These are phyloP conservation scores for Rostrohypoxylon terebratum DNA, from an alignment of 495 filamentous ascomycete species.

Conservation along the genomic window DNA sequence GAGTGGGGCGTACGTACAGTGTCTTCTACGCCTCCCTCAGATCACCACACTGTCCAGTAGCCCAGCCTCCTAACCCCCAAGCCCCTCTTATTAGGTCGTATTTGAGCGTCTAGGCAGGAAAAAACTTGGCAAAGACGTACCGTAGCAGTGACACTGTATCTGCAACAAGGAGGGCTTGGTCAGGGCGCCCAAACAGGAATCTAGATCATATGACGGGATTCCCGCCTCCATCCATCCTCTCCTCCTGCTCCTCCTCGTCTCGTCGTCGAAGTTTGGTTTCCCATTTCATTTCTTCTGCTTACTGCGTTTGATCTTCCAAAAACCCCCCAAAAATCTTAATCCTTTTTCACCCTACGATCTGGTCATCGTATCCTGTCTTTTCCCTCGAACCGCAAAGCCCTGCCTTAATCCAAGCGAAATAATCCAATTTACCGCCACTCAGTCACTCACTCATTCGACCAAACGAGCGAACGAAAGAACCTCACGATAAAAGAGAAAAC, in stretches of 20 bases:
- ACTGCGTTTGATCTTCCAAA: constrained; percentile 1
- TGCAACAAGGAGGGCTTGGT: constrained; percentile 2
- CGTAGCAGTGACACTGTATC: constrained; percentile 31
- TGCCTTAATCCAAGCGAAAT: not conserved
- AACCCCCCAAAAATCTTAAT: constrained; percentile 2
- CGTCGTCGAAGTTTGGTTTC: constrained; percentile 24
- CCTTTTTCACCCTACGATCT: constrained; percentile 26
- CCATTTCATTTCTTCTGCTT: constrained; percentile 9
- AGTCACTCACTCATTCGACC: constrained; percentile 1
- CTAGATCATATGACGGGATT: constrained; percentile 33
- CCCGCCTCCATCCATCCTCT: not conserved
- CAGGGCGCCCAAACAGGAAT: constrained; percentile 6
- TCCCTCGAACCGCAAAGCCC: not conserved
- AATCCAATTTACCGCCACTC: not conserved
- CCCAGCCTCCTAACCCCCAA: not conserved
- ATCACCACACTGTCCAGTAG: constrained; percentile 9
- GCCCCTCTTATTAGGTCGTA: constrained; percentile 12
- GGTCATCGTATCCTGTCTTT: constrained; percentile 36
- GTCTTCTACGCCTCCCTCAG: not conserved
- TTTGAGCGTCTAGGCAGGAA: constrained; percentile 9
- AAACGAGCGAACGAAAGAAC: not conserved
- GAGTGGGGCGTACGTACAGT: constrained; percentile 24
- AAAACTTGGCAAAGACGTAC: not conserved
- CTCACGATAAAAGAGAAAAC: not conserved
- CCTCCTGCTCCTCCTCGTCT: constrained; percentile 17